phyloP scores from a whole-genome alignment of 345 rosid genomes.

The Salix purpurea region DNA sequence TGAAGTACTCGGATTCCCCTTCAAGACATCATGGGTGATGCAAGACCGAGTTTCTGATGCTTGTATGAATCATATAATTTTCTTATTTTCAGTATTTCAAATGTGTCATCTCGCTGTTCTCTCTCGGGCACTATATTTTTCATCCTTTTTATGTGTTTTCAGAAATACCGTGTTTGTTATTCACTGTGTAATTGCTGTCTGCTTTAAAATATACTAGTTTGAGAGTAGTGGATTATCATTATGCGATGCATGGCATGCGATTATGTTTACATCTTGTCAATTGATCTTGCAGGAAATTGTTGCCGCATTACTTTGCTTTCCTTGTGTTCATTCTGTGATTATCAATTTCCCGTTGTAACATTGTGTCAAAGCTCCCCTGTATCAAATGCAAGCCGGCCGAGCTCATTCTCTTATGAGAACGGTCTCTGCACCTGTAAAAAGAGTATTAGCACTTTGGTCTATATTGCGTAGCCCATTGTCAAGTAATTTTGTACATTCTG shows the following conservation, averaged over 20 bases:
- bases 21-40: conserved; percentile 59
- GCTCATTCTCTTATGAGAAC: background rate
- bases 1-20: conserved; percentile 71
- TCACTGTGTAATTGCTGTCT: background rate
- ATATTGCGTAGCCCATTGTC: background rate
- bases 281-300: background rate
- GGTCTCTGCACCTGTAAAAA: background rate
- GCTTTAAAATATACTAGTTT: background rate
- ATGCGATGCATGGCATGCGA: background rate
- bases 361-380: background rate
- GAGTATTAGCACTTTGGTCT: background rate
- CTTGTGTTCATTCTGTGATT: background rate
- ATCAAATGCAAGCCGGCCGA: background rate
- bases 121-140: background rate
- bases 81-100: background rate
- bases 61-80: background rate
- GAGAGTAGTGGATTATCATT: background rate
- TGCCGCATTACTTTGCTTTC: background rate
- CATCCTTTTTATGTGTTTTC: background rate
- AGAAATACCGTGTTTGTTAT: background rate
- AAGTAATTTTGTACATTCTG: background rate
- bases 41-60: conserved; percentile 60
- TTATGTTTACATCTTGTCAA: background rate
- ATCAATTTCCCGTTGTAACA: background rate
- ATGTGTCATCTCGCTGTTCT: background rate